phyloP scores from a whole-genome alignment of 345 rosid genomes.

The Clausena lansium region DNA sequence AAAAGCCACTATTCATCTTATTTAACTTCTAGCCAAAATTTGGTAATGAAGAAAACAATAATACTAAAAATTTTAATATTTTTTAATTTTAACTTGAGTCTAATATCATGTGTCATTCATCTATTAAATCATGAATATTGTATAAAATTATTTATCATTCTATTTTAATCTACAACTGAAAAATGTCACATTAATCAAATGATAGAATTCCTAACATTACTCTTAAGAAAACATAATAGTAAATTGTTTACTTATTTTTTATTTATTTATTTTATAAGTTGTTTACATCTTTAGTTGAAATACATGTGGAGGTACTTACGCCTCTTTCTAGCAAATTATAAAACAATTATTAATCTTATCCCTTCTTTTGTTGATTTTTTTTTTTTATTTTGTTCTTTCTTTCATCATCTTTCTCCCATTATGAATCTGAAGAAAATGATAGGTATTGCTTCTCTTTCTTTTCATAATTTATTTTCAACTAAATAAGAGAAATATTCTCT shows the following conservation, averaged over 20 bases:
- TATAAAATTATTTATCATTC: too few relatives aligned
- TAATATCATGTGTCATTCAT: too few relatives aligned
- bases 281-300: not conserved
- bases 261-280: too few relatives aligned
- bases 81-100: too few relatives aligned
- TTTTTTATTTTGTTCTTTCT: too few relatives aligned
- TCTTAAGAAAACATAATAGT: too few relatives aligned
- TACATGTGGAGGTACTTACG: not conserved
- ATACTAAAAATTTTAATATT: not conserved
- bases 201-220: too few relatives aligned
- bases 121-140: too few relatives aligned
- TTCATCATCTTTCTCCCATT: too few relatives aligned
- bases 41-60: not conserved
- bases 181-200: too few relatives aligned
- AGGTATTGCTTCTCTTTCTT: not conserved
- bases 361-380: not conserved
- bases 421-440: not conserved
- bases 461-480: not conserved
- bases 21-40: not conserved
- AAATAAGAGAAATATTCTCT: not conserved
- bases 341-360: not conserved
- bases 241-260: too few relatives aligned
- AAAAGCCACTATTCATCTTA: not conserved
- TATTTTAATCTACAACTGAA: too few relatives aligned
- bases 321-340: not conserved